Evolutionary conservation across 805 yeast species (phyloP).

Genomic region (Myxozyma nipponensis): DNA sequence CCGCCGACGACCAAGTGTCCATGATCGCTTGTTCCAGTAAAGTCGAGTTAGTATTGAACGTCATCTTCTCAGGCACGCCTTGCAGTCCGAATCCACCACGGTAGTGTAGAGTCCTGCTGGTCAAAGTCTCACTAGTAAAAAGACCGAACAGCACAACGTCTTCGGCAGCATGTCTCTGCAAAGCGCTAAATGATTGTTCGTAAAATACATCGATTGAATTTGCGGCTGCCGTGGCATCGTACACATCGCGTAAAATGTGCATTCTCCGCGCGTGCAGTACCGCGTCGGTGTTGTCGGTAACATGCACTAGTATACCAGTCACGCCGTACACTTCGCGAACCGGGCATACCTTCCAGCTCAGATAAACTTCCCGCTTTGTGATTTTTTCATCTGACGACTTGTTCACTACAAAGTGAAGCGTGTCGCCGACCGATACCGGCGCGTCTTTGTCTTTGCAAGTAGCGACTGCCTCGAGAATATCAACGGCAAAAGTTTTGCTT

Average conservation of each 20-base stretch:
- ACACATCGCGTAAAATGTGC: conserved; percentile 18
- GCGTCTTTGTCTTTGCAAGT: conserved; percentile 11
- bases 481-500: conserved; percentile 12
- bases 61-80: conserved; percentile 4
- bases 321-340: conserved; percentile 31
- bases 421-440: conserved; percentile 9
- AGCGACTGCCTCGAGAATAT: conserved; percentile 17
- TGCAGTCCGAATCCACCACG: conserved; percentile 22
- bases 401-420: conserved; percentile 12
- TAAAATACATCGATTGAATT: conserved; percentile 13
- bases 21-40: conserved; percentile 24
- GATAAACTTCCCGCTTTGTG: conserved; percentile 15
- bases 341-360: conserved; percentile 22
- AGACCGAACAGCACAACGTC: conserved; percentile 26
- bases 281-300: conserved; percentile 33
- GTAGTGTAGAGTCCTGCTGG: conserved; percentile 9
- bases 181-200: conserved; percentile 17
- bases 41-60: conserved; percentile 13
- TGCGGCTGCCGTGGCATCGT: conserved; percentile 23
- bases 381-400: neutral
- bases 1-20: conserved; percentile 19
- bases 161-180: conserved; percentile 18
- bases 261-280: conserved; percentile 27
- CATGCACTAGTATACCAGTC: conserved; percentile 28
- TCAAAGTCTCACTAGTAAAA: conserved; percentile 10